phyloP scores from a whole-genome alignment of 352 stramenopile species.

The Globisporangium paroecandrum region DNA sequence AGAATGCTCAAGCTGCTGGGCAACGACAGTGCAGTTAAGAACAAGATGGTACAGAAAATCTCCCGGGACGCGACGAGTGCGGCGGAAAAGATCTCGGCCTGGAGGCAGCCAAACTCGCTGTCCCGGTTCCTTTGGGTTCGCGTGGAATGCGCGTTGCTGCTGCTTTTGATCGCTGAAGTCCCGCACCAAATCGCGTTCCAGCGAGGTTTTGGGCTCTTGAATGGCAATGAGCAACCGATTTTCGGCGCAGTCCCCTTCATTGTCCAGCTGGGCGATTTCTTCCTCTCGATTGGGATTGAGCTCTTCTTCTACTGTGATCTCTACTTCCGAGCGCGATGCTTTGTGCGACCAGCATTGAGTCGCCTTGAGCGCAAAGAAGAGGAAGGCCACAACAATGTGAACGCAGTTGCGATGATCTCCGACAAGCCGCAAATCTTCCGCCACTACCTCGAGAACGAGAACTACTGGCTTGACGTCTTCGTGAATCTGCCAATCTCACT shows the following conservation, averaged over 20 bases:
- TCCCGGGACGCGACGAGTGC: conserved; percentile 4
- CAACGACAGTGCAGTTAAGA: conserved; percentile 31
- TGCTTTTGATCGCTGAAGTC: conserved; percentile 38
- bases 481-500: conserved; percentile 40
- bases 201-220: conserved; percentile 40
- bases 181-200: conserved; percentile 48
- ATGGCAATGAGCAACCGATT: conserved; percentile 14
- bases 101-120: conserved; percentile 27
- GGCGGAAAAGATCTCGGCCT: conserved; percentile 13
- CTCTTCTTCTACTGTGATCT: conserved; percentile 60
- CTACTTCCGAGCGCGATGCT: conserved; percentile 37
- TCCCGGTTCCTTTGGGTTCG: conserved; percentile 32
- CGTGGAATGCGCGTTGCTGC: conserved; percentile 27
- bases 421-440: conserved; percentile 25
- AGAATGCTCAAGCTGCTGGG: conserved; percentile 30
- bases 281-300: conserved; percentile 34
- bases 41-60: conserved; percentile 24
- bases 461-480: conserved; percentile 29
- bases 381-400: conserved; percentile 17
- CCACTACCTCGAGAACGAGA: conserved; percentile 44
- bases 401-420: conserved; percentile 14
- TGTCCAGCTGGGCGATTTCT: conserved; percentile 39
- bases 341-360: conserved; percentile 30
- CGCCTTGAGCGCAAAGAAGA: conserved; percentile 14
- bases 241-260: conserved; percentile 31